Evolutionary conservation across 1,284 basidiomycete genomes (phyloP).

Genomic region (Tetrapyrgos nigripes): DNA sequence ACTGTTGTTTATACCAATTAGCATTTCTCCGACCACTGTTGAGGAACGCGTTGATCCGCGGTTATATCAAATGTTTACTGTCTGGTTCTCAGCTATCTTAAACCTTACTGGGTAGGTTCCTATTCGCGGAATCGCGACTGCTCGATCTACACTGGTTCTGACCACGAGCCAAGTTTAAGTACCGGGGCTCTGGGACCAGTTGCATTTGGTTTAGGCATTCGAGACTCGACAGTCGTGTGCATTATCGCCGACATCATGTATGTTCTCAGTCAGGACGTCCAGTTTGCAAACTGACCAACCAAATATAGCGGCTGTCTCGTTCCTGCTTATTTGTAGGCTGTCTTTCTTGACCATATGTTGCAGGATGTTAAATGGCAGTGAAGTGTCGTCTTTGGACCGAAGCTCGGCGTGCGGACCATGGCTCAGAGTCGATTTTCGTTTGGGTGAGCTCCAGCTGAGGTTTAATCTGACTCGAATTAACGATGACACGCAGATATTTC

Average conservation of each 20-base stretch:
- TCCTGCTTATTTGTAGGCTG: conserved; percentile 64
- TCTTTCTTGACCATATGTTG: too few species aligned
- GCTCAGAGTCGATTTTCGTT: conserved; percentile 43
- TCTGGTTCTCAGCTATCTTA: conserved; percentile 70
- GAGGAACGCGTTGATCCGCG: conserved; percentile 56
- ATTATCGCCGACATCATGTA: conserved; percentile 62
- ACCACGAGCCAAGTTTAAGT: background rate
- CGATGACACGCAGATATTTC: conserved; percentile 71
- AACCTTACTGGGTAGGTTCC: conserved; percentile 59
- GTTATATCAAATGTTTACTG: conserved; percentile 68
- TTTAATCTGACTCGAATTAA: too few species aligned
- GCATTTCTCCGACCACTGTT: conserved; percentile 56
- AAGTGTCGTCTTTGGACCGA: conserved; percentile 65
- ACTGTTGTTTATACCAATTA: conserved; percentile 24
- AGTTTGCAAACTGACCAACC: conserved; percentile 3
- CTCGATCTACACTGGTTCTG: background rate
- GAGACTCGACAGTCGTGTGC: conserved; percentile 57
- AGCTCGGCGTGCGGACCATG: conserved; percentile 68
- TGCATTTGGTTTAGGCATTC: conserved; percentile 61
- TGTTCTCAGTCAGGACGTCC: conserved; percentile 25
- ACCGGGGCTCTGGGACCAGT: conserved; percentile 50
- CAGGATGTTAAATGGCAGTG: too few species aligned
- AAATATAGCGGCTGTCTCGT: conserved; percentile 37
- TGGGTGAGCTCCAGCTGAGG: conserved; percentile 56
- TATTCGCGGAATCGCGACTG: background rate